Evolutionary conservation across 1,284 basidiomycete genomes (phyloP).

Genomic region (Ustilago hordei): DNA sequence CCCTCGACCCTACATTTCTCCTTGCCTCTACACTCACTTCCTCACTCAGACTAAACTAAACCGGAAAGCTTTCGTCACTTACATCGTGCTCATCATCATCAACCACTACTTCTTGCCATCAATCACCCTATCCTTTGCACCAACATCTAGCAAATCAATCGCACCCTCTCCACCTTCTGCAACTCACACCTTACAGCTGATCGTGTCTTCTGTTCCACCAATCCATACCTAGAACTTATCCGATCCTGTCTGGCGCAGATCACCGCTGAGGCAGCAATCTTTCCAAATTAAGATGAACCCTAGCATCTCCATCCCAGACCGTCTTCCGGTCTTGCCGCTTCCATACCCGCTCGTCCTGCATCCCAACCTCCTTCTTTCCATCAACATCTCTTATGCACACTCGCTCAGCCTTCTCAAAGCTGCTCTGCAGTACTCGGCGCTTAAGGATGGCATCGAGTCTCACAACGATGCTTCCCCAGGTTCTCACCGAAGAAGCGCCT

Average conservation of each 20-base stretch:
- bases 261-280: not conserved
- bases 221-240: not conserved
- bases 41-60: not conserved
- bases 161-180: not conserved
- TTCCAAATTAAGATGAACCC: slow-evolving; percentile 30
- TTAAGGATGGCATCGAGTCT: slow-evolving; percentile 34
- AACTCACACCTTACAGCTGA: not conserved
- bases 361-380: slow-evolving; percentile 65
- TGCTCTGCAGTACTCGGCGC: slow-evolving; percentile 56
- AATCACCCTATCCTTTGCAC: not conserved
- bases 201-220: not conserved
- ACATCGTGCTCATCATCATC: slow-evolving; percentile 2
- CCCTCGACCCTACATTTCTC: not conserved
- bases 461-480: slow-evolving; percentile 29
- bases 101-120: not conserved
- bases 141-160: not conserved
- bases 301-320: slow-evolving; percentile 55
- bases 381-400: slow-evolving; percentile 64
- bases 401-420: slow-evolving; percentile 67
- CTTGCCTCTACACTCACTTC: not conserved
- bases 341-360: slow-evolving; percentile 67
- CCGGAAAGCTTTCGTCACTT: not conserved
- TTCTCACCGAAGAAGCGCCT: slow-evolving; percentile 24
- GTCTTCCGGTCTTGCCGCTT: slow-evolving; percentile 63
- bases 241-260: slow-evolving; percentile 3